Evolutionary conservation across 2,329 filamentous ascomycete species (phyloP), one percentile per base, ranked within the genome.

Genomic region (Ilyonectria destructans): DNA sequence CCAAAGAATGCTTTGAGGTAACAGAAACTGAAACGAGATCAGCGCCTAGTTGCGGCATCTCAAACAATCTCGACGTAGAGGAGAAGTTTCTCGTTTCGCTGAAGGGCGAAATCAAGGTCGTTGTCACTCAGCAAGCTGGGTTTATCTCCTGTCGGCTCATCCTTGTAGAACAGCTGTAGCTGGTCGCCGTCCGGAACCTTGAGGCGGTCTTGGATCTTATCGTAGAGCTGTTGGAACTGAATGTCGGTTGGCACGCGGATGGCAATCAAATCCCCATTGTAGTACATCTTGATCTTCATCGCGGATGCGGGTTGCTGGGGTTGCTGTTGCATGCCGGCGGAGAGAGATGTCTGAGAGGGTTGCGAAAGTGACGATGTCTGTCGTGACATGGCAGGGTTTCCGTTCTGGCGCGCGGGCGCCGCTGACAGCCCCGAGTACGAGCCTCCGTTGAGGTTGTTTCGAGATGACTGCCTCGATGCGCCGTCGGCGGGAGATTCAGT

Each of bases 231-330:
- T 60, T 89, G 85, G 80, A 92, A 96, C 61, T 88, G 88, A 75
- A 97, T 94, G 62, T 97, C 93, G 1, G 88, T 88, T 0, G 96
- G 92, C 62, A 98, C 94, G 37, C 95, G 91, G 76, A 99, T 95
- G 51, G 96, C 93, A 73, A 98, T 96, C 64, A 97, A 90, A 73
- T 98, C 96, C 68, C 95, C 92, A 72, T 96, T 93, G 84, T 94
- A 98, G 84, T 93, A 96, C 61, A 98, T 92, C 83, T 98, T 98
- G 79, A 98, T 93, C 82, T 98, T 98, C 85, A 98, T 92, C 4
- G 90, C 88, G 8, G 87, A 83, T 7, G 83, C 78, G 37, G 81
- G 79, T 62, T 85, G 82, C 68, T 69, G 68, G 58, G 72, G 75
- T 23, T 68, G 69, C 23, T 74, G 69, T 13, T 82, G 83, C 58